phyloP scores from a whole-genome alignment of 2,329 filamentous ascomycete genomes.

The Pseudopyricularia cyperi region DNA sequence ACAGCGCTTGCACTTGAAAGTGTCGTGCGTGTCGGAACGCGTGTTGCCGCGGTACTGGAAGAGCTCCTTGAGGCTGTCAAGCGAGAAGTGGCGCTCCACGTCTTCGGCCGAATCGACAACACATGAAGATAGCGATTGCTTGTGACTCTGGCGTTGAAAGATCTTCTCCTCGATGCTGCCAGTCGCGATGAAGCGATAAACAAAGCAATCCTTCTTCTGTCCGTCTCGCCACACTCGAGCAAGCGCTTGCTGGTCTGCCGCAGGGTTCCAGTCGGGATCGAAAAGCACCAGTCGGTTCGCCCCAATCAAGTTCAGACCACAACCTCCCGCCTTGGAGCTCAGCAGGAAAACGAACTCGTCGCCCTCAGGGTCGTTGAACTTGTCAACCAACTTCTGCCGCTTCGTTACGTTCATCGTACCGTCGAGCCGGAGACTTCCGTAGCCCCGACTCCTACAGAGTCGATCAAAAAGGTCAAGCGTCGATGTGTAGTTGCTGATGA shows the following conservation, averaged over 20 bases:
- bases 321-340: constrained; percentile 91
- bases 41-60: constrained; percentile 86
- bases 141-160: constrained; percentile 96
- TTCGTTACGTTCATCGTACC: constrained; percentile 98
- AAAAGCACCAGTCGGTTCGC: constrained; percentile 92
- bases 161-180: constrained; percentile 96
- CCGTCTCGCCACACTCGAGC: constrained; percentile 98
- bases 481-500: constrained; percentile 97
- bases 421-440: constrained; percentile 80
- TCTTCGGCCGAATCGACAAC: constrained; percentile 96
- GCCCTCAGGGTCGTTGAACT: constrained; percentile 88
- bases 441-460: constrained; percentile 71
- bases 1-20: constrained; percentile 96
- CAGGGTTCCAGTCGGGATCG: constrained; percentile 96
- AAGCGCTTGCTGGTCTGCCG: constrained; percentile 91
- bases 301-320: constrained; percentile 89
- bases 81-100: constrained; percentile 89
- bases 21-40: constrained; percentile 89
- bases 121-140: constrained; percentile 89
- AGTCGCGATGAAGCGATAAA: constrained; percentile 97
- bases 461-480: constrained; percentile 91
- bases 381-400: constrained; percentile 91
- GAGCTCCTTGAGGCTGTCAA: constrained; percentile 80
- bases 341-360: constrained; percentile 90
- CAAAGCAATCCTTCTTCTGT: constrained; percentile 98